Conservation (phyloP, 2,329 filamentous ascomycete genomes). For the Rhynchosporium graminicola region DNA sequence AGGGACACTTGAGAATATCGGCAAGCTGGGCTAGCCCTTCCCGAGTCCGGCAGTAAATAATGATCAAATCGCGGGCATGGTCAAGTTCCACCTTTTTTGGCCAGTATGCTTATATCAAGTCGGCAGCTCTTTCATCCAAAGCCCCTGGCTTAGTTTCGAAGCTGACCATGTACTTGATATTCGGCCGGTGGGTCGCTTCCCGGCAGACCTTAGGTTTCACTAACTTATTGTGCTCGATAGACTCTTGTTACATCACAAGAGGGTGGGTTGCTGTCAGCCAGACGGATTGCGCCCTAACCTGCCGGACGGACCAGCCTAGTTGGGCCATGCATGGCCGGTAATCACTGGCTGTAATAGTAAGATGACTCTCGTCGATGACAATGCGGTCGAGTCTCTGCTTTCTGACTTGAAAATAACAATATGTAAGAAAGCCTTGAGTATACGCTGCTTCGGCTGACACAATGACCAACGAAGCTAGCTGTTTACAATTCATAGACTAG, state of each 20-base stretch:
- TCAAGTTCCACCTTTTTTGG: conserved; percentile 16
- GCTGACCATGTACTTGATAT: conserved; percentile 26
- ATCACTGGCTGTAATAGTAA: conserved; percentile 24
- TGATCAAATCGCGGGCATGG: conserved; percentile 23
- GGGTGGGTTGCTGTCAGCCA: conserved; percentile 24
- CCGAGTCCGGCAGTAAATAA: conserved; percentile 23
- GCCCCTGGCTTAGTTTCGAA: conserved; percentile 1
- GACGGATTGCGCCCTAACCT: conserved; percentile 22
- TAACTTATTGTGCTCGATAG: conserved; percentile 26
- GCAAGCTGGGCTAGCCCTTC: conserved; percentile 17
- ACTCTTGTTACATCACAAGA: conserved; percentile 22
- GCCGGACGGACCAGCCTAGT: conserved; percentile 21
- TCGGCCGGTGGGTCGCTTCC: conserved; percentile 23
- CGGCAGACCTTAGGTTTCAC: conserved; percentile 22
- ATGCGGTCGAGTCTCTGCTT: conserved; percentile 20
- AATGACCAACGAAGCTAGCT: conserved; percentile 20
- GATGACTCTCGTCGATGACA: conserved; percentile 21
- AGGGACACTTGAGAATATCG: conserved; percentile 13
- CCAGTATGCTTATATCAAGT: conserved; percentile 19
- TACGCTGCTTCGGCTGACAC: conserved; percentile 20
- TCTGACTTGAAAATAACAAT: conserved; percentile 8
- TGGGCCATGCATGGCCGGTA: conserved; percentile 22
- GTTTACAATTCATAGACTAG: conserved; percentile 10
- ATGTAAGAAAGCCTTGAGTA: conserved; percentile 22
- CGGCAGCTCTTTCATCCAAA: conserved; percentile 17